Conservation (phyloP, 306 rosid genomes). For the Cucurbita ficifolia region DNA sequence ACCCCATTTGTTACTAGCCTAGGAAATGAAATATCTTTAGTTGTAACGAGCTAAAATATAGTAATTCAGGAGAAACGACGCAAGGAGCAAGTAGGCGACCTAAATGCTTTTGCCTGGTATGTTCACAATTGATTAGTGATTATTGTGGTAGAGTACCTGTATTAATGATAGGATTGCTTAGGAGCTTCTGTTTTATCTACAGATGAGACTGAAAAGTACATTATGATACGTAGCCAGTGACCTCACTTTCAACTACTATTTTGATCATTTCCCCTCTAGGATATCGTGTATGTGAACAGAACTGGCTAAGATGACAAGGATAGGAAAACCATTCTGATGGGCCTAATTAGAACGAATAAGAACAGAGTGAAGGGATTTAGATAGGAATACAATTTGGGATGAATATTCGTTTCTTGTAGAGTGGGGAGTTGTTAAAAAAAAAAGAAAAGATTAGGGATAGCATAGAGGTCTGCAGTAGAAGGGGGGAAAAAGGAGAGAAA, state of each 20-base stretch:
- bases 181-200: background rate
- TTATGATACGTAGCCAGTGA: background rate
- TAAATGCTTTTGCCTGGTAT: background rate
- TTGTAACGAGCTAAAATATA: background rate
- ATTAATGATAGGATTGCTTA: background rate
- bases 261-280: background rate
- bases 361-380: background rate
- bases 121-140: background rate
- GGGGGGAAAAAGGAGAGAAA: conserved; percentile 21
- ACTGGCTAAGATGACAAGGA: background rate
- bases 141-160: background rate
- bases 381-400: background rate
- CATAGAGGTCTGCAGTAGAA: conserved; percentile 27
- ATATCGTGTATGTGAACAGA: background rate
- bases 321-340: background rate
- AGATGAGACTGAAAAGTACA: background rate
- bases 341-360: background rate
- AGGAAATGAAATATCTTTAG: background rate
- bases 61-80: background rate
- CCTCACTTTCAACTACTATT: background rate
- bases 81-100: background rate
- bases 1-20: background rate
- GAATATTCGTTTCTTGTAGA: conserved; percentile 6
- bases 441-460: background rate
- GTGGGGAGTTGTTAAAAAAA: background rate